Evolutionary conservation across 441 rosid species (phyloP).

Genomic region (Brassica balearica): DNA sequence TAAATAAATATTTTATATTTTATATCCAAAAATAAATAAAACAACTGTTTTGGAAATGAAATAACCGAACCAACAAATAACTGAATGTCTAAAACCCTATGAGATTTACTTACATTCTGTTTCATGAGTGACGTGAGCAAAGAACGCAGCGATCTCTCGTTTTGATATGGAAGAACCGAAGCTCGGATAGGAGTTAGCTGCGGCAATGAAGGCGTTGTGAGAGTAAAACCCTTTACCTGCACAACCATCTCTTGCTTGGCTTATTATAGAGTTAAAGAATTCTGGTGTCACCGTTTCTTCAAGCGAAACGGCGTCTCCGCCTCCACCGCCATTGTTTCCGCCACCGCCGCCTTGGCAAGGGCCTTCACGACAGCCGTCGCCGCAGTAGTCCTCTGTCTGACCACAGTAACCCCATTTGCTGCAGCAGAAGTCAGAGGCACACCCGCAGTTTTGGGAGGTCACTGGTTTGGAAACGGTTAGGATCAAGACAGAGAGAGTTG

Average conservation of each 20-base stretch:
- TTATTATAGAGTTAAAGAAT: constrained; percentile 59
- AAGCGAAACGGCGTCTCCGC: constrained; percentile 43
- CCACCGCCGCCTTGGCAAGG: constrained; percentile 47
- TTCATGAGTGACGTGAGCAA: constrained; percentile 43
- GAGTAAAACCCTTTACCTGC: constrained; percentile 65
- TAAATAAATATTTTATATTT: too few species aligned
- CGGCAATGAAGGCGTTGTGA: constrained; percentile 52
- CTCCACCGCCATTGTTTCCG: background rate
- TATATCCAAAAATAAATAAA: too few species aligned
- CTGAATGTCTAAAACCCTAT: background rate
- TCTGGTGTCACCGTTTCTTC: constrained; percentile 55
- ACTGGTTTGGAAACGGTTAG: constrained; percentile 29
- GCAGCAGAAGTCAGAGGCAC: constrained; percentile 49
- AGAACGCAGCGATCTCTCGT: constrained; percentile 45
- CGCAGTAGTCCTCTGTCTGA: constrained; percentile 41
- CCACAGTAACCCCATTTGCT: constrained; percentile 57
- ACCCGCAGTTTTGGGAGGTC: constrained; percentile 53
- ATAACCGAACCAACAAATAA: background rate
- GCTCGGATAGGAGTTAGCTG: constrained; percentile 46
- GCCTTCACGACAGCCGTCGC: constrained; percentile 56
- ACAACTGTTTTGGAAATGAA: too few species aligned
- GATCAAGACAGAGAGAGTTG: constrained; percentile 24
- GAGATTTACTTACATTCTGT: constrained; percentile 33
- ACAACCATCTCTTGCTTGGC: constrained; percentile 51
- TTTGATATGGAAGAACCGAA: constrained; percentile 52